Evolutionary conservation across 139 green algal genomes (phyloP), one percentile per base, ranked within the genome.

Genomic region (Tetradesmus obliquus): DNA sequence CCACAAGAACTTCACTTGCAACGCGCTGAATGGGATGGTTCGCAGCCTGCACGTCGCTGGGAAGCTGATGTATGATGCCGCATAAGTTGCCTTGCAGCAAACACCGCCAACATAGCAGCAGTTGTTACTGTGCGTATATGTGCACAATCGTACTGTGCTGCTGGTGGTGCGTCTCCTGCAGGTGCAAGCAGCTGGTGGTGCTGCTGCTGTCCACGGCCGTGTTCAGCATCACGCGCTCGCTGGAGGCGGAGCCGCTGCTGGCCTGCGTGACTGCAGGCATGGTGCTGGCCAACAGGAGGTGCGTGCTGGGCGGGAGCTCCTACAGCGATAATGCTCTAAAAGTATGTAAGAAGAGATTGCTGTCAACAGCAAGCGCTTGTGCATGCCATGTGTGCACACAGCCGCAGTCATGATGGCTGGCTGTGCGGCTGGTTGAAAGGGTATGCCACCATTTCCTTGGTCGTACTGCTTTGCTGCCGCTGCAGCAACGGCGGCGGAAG

Each of bases 161-260:
- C 7, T 76, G 82, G 32, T 24, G 51, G 22, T 55, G 13, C 51
- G 5, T 76, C 17, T 74, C 7, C 20, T 79, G 4, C 76, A 91
- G 90, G 79, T 92, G 82, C 81, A 92, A 92, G 87, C 76, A 81
- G 24, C 0, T 87, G 71, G 13, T 79, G 19, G 82, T 96, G 15
- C 82, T 95, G 90, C 7, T 94, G 32, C 24, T 93, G 58, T 82
- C 91, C 2, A 94, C 93, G 3, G 24, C 55, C 12, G 93, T 96
- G 1, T 97, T 96, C 86, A 92, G 91, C 55, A 76, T 91, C 1
- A 93, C 95, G 1, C 90, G 96, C 55, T 74, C 87, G 53, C 82
- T 97, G 53, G 91, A 95, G 7, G 96, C 95, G 51, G 97, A 99
- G 94, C 96, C 97, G 2, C 95, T 99, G 90, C 95, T 99, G 88